Conservation (phyloP, 1,284 basidiomycete species). For the Stereum hirsutum region DNA sequence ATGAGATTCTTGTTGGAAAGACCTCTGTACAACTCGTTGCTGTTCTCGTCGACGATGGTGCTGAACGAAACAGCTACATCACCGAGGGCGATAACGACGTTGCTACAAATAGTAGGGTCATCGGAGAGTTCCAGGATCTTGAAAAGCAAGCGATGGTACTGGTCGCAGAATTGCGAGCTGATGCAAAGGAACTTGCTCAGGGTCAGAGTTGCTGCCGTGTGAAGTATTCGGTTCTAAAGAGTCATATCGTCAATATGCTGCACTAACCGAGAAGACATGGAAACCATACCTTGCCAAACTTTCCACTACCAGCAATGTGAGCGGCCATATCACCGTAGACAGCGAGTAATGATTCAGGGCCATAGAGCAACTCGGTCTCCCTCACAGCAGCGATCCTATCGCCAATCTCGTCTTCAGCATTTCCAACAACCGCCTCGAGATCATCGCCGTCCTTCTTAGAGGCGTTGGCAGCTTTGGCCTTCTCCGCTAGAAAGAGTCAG, state of each 20-base stretch:
- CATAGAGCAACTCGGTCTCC: conserved; percentile 86
- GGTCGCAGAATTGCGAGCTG: conserved; percentile 89
- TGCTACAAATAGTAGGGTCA: conserved; percentile 86
- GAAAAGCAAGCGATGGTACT: conserved; percentile 84
- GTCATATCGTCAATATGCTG: too few relatives aligned
- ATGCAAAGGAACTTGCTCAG: conserved; percentile 98
- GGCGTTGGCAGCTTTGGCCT: conserved; percentile 32
- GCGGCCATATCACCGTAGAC: conserved; percentile 87
- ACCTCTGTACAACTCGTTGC: conserved; percentile 90
- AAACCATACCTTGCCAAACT: neutral
- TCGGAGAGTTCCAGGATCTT: conserved; percentile 88
- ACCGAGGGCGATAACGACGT: conserved; percentile 95
- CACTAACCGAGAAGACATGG: neutral
- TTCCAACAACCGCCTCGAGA: conserved; percentile 94
- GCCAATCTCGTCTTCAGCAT: conserved; percentile 97
- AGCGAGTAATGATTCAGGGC: conserved; percentile 75
- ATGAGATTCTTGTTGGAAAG: conserved; percentile 79
- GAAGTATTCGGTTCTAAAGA: conserved; percentile 80
- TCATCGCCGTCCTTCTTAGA: conserved; percentile 72
- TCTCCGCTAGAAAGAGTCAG: conserved; percentile 36
- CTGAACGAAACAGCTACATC: conserved; percentile 97
- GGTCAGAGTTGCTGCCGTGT: conserved; percentile 81
- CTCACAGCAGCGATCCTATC: conserved; percentile 80
- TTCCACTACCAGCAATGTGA: conserved; percentile 83
- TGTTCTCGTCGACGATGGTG: conserved; percentile 95